Conservation (phyloP, 2,329 filamentous ascomycete genomes). For the Fusarium setosum region DNA sequence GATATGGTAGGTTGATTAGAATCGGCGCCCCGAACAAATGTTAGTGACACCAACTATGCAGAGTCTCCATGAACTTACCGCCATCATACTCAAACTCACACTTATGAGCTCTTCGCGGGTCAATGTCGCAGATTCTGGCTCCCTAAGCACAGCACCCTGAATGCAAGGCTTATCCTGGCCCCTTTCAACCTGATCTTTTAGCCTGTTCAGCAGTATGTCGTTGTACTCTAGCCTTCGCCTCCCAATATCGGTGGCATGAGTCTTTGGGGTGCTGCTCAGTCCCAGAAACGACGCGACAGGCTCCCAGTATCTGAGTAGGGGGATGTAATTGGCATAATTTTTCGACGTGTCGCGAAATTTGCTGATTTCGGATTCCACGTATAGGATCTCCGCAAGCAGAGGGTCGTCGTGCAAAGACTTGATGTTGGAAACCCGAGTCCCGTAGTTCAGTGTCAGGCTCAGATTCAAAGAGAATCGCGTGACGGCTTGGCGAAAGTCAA, state of each 20-base stretch:
- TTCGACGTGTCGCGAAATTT: slow-evolving; percentile 32
- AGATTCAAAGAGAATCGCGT: slow-evolving; percentile 73
- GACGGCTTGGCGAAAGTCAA: slow-evolving; percentile 72
- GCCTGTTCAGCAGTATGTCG: slow-evolving; percentile 25
- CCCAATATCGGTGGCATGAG: slow-evolving; percentile 30
- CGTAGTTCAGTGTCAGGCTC: slow-evolving; percentile 73
- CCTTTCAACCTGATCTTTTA: slow-evolving; percentile 45
- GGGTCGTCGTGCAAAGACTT: slow-evolving; percentile 42
- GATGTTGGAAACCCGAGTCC: slow-evolving; percentile 50
- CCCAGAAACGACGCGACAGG: background rate
- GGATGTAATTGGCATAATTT: slow-evolving; percentile 39
- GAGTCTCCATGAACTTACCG: background rate
- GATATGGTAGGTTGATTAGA: slow-evolving; percentile 42
- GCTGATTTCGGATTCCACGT: slow-evolving; percentile 37
- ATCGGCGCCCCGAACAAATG: slow-evolving; percentile 37
- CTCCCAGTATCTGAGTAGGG: slow-evolving; percentile 26
- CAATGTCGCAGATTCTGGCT: slow-evolving; percentile 70
- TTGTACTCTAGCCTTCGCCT: slow-evolving; percentile 34
- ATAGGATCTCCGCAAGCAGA: slow-evolving; percentile 34
- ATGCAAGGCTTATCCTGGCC: slow-evolving; percentile 76
- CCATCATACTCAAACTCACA: slow-evolving; percentile 72
- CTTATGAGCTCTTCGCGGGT: slow-evolving; percentile 75
- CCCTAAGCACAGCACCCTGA: slow-evolving; percentile 74
- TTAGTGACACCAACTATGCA: background rate
- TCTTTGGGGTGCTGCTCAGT: background rate